Percentiles rank a stretch among this genome's conserved stretches.
phyloP scores from a whole-genome alignment of 331 rosid genomes.

The Dryas integrifolia region DNA sequence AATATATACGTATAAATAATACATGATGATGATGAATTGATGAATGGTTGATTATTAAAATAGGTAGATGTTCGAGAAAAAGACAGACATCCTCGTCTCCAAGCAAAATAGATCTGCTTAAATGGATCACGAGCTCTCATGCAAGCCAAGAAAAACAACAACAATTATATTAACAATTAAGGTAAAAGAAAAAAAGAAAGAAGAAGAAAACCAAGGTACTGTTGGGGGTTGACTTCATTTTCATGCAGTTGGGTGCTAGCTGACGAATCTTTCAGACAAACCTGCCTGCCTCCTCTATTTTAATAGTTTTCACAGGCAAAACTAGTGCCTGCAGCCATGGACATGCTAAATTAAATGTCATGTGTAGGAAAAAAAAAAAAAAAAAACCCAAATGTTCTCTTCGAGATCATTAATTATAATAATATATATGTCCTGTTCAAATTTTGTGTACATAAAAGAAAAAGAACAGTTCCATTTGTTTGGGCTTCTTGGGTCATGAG shows the following conservation, averaged over 20 bases:
- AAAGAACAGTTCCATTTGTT: conserved; percentile 1
- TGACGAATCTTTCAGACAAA: conserved; percentile 35
- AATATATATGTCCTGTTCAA: no score
- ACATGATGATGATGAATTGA: neutral
- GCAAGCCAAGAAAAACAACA: conserved; percentile 14
- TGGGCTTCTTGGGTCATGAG: neutral
- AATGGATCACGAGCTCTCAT: conserved; percentile 34
- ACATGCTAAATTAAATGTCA: neutral
- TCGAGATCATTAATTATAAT: neutral
- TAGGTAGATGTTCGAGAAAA: conserved; percentile 5
- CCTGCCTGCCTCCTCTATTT: conserved; percentile 22
- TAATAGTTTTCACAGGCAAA: conserved; percentile 36
- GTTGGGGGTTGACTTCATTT: conserved; percentile 38
- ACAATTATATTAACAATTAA: neutral
- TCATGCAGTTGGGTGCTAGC: conserved; percentile 20
- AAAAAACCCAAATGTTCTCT: neutral
- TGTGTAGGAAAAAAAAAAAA: neutral
- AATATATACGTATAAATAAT: neutral
- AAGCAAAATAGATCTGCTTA: conserved; percentile 38
- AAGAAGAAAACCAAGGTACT: conserved; percentile 18
- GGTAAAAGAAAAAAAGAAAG: neutral
- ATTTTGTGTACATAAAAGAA: neutral
- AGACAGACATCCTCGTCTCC: conserved; percentile 40
- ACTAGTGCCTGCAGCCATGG: neutral
- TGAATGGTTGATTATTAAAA: conserved; percentile 2